Base-by-base conservation (phyloP, 2,329 filamentous ascomycete species). In the Penicillium janthinellum region DNA sequence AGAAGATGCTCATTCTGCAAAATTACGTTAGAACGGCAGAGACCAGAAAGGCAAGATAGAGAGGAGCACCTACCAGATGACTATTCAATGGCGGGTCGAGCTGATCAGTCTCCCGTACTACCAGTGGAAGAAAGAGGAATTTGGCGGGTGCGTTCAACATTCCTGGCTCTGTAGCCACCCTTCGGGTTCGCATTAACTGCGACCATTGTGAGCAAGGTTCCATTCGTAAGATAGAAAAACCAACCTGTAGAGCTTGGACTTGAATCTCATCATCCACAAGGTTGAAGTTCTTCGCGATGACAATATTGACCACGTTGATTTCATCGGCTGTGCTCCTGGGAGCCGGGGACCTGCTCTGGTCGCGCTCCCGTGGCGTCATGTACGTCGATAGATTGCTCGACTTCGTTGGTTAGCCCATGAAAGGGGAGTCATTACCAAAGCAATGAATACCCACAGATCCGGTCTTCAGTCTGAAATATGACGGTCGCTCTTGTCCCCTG, bases 231-330 rank as follows among this genome's bases (percentile, higher is more conserved):
- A 8, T 2, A 1, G 2, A n/a, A 20, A 10, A 0, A 51, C 62
- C 61, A 69, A 84, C 82, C 76, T 89, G 85, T 5, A 89, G 74
- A 25, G 81, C 89, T 74, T 97, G 92, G 47, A 95, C 88, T 77
- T 99, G 95, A 11, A 98, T 87, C 56, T 86, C 84, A 38, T 86
- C 82, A n/a, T 85, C 84, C 0, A 91, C 90, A 54, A 80, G 79
- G 72, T 96, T 87, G 54, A 98, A 85, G 71, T 96, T 87, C 66
- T 88, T 90, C 2, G 90, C 91, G 54, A 99, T 84, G 22, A 98
- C 82, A 11, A 97, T 82, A 76, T 96, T 92, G 63, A 92, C 90
- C 64, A 96, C 90, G 55, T 82, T 81, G 51, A 78, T 79, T 41
- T 57, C 78, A 78, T 59, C 85, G 82, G 58, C 80, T 73, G 58